These are phyloP conservation scores for Fraxinus paxiana DNA, from an alignment of 305 asterid species.

Conservation along the genomic window DNA sequence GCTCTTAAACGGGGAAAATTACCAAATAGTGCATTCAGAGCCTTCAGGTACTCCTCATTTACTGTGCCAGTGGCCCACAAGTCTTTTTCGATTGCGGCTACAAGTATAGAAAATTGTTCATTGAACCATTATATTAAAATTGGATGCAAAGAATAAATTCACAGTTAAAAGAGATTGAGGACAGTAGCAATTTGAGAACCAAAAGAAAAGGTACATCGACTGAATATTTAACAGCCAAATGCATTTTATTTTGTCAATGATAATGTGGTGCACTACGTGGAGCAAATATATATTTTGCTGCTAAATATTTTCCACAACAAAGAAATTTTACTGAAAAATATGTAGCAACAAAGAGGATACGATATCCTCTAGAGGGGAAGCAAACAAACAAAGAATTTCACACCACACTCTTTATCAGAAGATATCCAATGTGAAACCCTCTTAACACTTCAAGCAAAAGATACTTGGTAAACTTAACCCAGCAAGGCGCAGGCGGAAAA, in stretches of 20 bases:
- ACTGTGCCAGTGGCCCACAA: constrained; percentile 94
- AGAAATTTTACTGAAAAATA: not conserved
- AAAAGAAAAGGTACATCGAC: not conserved
- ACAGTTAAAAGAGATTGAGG: not conserved
- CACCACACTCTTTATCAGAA: not conserved
- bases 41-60: constrained; percentile 87
- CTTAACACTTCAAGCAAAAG: not conserved
- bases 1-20: constrained; percentile 98
- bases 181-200: not conserved
- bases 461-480: not conserved
- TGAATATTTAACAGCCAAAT: not conserved
- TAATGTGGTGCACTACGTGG: not conserved
- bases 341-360: not conserved
- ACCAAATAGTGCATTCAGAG: constrained; percentile 85
- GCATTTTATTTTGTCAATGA: not conserved
- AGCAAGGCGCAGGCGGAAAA: not conserved
- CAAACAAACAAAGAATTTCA: not conserved
- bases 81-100: constrained; percentile 86
- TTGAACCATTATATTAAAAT: not conserved
- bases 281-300: not conserved
- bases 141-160: not conserved
- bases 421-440: not conserved
- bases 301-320: not conserved
- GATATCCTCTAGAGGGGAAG: not conserved
- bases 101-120: constrained; percentile 19